phyloP scores from a whole-genome alignment of 2,329 filamentous ascomycete genomes.

The Penicillium sp. region DNA sequence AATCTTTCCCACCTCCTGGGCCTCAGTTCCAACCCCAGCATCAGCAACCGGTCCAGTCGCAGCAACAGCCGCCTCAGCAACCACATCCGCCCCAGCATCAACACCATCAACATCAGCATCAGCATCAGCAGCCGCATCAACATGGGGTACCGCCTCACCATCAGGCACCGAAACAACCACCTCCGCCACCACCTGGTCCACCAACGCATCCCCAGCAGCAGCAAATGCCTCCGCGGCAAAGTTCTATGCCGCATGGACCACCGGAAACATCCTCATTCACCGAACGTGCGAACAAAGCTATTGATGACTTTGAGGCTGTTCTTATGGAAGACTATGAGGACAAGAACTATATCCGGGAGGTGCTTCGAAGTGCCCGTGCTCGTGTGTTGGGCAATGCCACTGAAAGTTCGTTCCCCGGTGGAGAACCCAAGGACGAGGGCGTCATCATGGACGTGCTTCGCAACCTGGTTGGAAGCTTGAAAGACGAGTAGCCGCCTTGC shows the following conservation, averaged over 20 bases:
- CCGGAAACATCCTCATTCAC: slow-evolving; percentile 39
- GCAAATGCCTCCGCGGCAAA: slow-evolving; percentile 21
- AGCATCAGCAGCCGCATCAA: slow-evolving; percentile 14
- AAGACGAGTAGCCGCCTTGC: slow-evolving; percentile 28
- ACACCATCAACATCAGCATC: slow-evolving; percentile 23
- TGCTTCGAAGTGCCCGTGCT: slow-evolving; percentile 44
- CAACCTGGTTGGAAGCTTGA: slow-evolving; percentile 42
- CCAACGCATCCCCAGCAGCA: slow-evolving; percentile 11
- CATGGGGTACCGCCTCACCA: slow-evolving; percentile 15
- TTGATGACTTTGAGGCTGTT: slow-evolving; percentile 47
- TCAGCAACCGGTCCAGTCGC: slow-evolving; percentile 14
- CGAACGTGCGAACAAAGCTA: slow-evolving; percentile 45
- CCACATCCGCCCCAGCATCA: slow-evolving; percentile 22
- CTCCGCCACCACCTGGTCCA: slow-evolving; percentile 16
- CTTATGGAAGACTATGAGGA: slow-evolving; percentile 49
- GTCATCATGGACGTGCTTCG: slow-evolving; percentile 44
- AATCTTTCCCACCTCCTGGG: slow-evolving; percentile 19
- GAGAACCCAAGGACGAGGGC: slow-evolving; percentile 46
- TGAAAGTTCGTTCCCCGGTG: slow-evolving; percentile 45
- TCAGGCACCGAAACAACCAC: slow-evolving; percentile 25
- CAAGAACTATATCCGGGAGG: slow-evolving; percentile 47
- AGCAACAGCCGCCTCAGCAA: slow-evolving; percentile 22
- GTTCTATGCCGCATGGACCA: slow-evolving; percentile 22
- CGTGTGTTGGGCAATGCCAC: slow-evolving; percentile 41
- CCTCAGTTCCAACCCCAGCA: slow-evolving; percentile 17